These are phyloP conservation scores for Umbellularia californica DNA, from an alignment of 164 flowering plant genomes.

Conservation along the genomic window DNA sequence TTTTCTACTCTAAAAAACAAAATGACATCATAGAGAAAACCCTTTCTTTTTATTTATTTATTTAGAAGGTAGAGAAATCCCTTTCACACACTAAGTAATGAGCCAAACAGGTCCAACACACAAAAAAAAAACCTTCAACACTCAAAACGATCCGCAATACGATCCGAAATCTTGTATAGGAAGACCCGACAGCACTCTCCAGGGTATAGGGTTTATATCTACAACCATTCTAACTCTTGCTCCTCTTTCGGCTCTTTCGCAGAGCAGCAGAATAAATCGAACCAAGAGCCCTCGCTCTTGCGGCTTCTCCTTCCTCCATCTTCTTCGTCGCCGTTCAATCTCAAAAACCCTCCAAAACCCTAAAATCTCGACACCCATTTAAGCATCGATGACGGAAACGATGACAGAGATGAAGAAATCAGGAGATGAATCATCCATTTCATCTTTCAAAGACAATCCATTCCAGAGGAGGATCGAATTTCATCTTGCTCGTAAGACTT, in stretches of 20 bases:
- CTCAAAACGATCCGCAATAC: no score
- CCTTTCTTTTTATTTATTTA: no score
- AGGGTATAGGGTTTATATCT: not conserved
- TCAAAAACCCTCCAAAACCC: not conserved
- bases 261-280: not conserved
- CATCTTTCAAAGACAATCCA: slow-evolving; percentile 12
- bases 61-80: no score
- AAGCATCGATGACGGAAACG: slow-evolving; percentile 16
- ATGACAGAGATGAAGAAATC: slow-evolving; percentile 8
- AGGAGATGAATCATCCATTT: slow-evolving; percentile 8
- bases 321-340: not conserved
- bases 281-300: not conserved
- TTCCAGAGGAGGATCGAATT: slow-evolving; percentile 50
- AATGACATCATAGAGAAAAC: no score
- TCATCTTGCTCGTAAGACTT: slow-evolving; percentile 49
- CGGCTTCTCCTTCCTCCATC: not conserved
- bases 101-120: no score
- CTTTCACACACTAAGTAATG: no score
- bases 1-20: no score
- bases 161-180: no score
- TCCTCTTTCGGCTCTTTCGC: not conserved
- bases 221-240: not conserved
- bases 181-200: no score
- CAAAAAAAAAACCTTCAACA: no score
- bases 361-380: not conserved